A percentile compares a stretch with the other conserved stretches of the same genome.
Evolutionary conservation across 768 basidiomycete genomes (phyloP).

Genomic region (Coprinellus micaceus): DNA sequence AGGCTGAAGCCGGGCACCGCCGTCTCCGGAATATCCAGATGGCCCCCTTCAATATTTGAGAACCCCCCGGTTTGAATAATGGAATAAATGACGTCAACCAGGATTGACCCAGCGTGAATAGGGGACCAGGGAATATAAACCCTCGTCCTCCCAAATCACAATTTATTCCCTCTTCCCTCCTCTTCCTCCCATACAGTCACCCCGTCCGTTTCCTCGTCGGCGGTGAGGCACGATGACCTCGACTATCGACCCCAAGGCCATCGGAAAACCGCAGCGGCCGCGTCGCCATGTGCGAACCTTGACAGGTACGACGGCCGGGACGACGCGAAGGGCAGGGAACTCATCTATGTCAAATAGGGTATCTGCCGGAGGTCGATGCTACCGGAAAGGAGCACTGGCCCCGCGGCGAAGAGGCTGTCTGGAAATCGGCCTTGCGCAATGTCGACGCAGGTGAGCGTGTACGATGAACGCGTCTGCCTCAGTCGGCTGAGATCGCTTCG

Average conservation of each 20-base stretch:
- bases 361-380: slow-evolving; percentile 73
- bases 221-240: slow-evolving; percentile 49
- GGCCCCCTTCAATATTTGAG: background rate
- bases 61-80: background rate
- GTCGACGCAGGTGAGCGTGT: slow-evolving; percentile 52
- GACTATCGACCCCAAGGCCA: slow-evolving; percentile 58
- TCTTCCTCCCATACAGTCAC: slow-evolving; percentile 7
- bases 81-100: slow-evolving; percentile 5
- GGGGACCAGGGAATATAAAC: slow-evolving; percentile 7
- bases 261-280: slow-evolving; percentile 57
- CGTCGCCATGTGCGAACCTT: slow-evolving; percentile 68
- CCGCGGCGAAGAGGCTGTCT: slow-evolving; percentile 68
- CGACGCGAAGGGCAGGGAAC: background rate
- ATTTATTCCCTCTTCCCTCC: slow-evolving; percentile 8
- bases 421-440: slow-evolving; percentile 60
- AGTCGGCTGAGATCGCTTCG: background rate
- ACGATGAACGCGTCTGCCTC: background rate
- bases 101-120: background rate
- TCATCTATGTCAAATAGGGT: slow-evolving; percentile 43
- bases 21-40: background rate
- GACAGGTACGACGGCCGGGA: slow-evolving; percentile 39
- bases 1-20: background rate
- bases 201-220: slow-evolving; percentile 8
- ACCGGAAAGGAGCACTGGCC: slow-evolving; percentile 85
- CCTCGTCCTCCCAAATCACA: slow-evolving; percentile 5